Evolutionary conservation across 331 rosid species (phyloP).

Genomic region (Telfairia occidentalis): DNA sequence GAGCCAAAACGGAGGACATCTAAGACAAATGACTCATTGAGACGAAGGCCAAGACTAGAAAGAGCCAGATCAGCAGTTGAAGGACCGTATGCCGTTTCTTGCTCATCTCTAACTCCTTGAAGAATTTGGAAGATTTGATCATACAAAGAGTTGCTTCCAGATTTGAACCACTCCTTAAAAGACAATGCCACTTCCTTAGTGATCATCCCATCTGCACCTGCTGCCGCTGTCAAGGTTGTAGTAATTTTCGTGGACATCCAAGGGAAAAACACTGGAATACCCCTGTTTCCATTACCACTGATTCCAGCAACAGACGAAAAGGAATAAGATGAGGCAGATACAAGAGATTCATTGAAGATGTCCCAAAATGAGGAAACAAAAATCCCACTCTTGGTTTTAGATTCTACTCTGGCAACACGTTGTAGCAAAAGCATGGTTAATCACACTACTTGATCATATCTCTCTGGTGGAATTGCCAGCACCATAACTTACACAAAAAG

Average conservation of each 20-base stretch:
- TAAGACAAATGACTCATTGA: constrained; percentile 41
- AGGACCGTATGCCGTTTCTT: constrained; percentile 14
- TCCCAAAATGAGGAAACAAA: constrained; percentile 1
- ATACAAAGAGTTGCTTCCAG: constrained; percentile 17
- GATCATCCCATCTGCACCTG: neutral
- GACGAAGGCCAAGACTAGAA: constrained; percentile 33
- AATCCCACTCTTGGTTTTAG: neutral
- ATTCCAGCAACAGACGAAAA: neutral
- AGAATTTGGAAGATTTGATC: constrained; percentile 41
- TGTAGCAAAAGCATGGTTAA: constrained; percentile 5
- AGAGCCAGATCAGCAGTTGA: constrained; percentile 31
- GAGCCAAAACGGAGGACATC: constrained; percentile 37
- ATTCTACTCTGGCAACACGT: neutral
- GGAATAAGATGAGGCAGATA: neutral
- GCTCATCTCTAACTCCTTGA: neutral
- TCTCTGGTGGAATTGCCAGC: neutral
- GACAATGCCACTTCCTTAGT: constrained; percentile 18
- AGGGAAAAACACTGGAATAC: neutral
- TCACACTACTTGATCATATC: neutral
- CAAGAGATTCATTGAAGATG: constrained; percentile 6
- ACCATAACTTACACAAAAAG: neutral
- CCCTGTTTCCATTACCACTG: neutral
- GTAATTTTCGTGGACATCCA: neutral
- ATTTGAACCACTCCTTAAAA: constrained; percentile 54
- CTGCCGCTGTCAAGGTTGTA: neutral